Percentiles rank a stretch among this genome's conserved stretches.
phyloP scores from a whole-genome alignment of 805 yeast species.

The Candida anglica region DNA sequence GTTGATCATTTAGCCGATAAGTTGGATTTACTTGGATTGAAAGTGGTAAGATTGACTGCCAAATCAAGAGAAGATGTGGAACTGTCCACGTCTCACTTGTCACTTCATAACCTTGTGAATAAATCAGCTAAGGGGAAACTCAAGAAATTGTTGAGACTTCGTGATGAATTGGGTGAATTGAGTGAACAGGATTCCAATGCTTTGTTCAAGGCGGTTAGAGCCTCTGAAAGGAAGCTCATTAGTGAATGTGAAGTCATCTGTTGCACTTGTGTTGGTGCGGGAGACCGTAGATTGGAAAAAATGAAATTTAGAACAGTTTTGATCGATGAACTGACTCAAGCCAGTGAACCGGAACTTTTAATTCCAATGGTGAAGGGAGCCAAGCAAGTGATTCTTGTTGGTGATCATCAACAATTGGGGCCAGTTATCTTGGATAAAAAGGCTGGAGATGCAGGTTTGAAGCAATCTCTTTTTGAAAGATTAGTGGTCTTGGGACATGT shows the following conservation, averaged over 20 bases:
- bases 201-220: slow-evolving; percentile 38
- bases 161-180: slow-evolving; percentile 67
- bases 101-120: slow-evolving; percentile 53
- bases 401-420: slow-evolving; percentile 95
- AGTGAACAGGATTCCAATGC: slow-evolving; percentile 48
- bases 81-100: slow-evolving; percentile 51
- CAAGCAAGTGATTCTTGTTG: slow-evolving; percentile 83
- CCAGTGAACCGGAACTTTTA: slow-evolving; percentile 87
- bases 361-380: slow-evolving; percentile 90
- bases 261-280: slow-evolving; percentile 91
- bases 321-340: slow-evolving; percentile 92
- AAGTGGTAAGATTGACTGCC: slow-evolving; percentile 76
- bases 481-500: slow-evolving; percentile 75
- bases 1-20: slow-evolving; percentile 86
- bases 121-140: slow-evolving; percentile 51
- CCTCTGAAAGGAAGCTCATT: slow-evolving; percentile 48
- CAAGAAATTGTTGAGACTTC: slow-evolving; percentile 53
- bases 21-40: slow-evolving; percentile 63
- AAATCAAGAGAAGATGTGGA: slow-evolving; percentile 79
- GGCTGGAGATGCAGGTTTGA: slow-evolving; percentile 84
- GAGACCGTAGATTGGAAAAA: slow-evolving; percentile 57
- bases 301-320: slow-evolving; percentile 71
- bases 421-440: slow-evolving; percentile 79
- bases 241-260: slow-evolving; percentile 73
- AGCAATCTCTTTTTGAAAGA: slow-evolving; percentile 85